phyloP scores from a whole-genome alignment of 352 stramenopile genomes.

The Globisporangium perplexum region DNA sequence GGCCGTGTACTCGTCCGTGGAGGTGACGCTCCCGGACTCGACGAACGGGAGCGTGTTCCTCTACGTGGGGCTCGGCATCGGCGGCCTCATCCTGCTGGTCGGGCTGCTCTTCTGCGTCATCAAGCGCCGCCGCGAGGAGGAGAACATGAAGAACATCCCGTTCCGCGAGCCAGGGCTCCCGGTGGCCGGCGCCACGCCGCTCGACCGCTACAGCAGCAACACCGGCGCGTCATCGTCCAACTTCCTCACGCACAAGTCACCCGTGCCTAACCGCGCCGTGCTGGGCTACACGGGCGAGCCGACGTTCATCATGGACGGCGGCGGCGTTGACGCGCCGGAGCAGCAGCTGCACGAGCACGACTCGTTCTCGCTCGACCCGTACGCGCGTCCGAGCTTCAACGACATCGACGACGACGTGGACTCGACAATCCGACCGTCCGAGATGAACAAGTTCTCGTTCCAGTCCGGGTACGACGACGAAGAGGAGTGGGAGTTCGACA shows the following conservation, averaged over 20 bases:
- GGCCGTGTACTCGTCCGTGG: conserved; percentile 72
- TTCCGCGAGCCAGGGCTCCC: conserved; percentile 49
- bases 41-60: conserved; percentile 48
- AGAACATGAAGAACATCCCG: conserved; percentile 67
- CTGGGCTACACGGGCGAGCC: conserved; percentile 22
- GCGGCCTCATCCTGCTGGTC: conserved; percentile 52
- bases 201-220: conserved; percentile 43
- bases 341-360: conserved; percentile 21
- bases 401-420: conserved; percentile 49
- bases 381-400: conserved; percentile 63
- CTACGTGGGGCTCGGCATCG: conserved; percentile 69
- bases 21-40: conserved; percentile 44
- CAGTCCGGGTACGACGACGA: conserved; percentile 69
- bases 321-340: conserved; percentile 19
- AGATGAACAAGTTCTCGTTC: conserved; percentile 71
- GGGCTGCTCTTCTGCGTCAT: conserved; percentile 66
- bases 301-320: conserved; percentile 34
- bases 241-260: conserved; percentile 61
- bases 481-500: conserved; percentile 68
- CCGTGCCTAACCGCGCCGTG: conserved; percentile 23
- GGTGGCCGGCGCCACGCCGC: conserved; percentile 15
- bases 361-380: conserved; percentile 73
- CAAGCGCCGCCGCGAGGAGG: conserved; percentile 51
- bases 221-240: conserved; percentile 55
- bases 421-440: conserved; percentile 40